Base-by-base conservation (phyloP, 2,329 filamentous ascomycete species). In the Lecanicillium sp. region DNA sequence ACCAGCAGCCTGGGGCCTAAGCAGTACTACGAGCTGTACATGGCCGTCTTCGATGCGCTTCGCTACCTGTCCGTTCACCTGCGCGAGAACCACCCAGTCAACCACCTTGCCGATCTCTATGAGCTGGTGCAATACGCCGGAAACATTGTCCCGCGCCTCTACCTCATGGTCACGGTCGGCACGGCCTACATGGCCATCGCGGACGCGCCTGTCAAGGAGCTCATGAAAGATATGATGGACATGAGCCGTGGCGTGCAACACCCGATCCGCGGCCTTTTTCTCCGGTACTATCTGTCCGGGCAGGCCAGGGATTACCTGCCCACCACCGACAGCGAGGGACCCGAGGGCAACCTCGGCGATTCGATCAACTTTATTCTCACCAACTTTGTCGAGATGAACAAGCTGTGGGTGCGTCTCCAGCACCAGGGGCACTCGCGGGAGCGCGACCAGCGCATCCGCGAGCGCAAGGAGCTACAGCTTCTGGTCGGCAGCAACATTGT, bases 181-280 rank as follows among this genome's bases (percentile, higher is more conserved):
- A 98, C 93, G 2, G 94, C 95, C 41, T 98, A 98, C 74, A 98
- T 98, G 93, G 85, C 88, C 21, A 94, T 98, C 62, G 87, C 93
- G 61, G 93, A 97, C 76, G 93, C 94, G 50, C 93, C 93, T 1
- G 93, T 98, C 57, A 98, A 98, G 71, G 93, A 98, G 73, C 89
- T 98, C 54, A 98, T 98, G 93, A 98, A 98, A 71, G 93, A 98
- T 67, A 98, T 98, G 93, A 98, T 98, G 93, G 93, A 98, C 69
- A 98, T 98, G 93, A 97, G 90, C 69, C 81, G 93, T 54, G 93
- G 93, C 49, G 90, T 98, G 19, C 93, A 98, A 63, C 93, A 98
- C 67, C 93, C 93, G 14, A 90, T 96, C 54, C 87, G 93, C 50
- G 93, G 93, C 15, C 75, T 98, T 48, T 98, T 98, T 65, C 71